Base-by-base conservation (phyloP, 164 flowering plant species). In the Vitis rupestris region DNA sequence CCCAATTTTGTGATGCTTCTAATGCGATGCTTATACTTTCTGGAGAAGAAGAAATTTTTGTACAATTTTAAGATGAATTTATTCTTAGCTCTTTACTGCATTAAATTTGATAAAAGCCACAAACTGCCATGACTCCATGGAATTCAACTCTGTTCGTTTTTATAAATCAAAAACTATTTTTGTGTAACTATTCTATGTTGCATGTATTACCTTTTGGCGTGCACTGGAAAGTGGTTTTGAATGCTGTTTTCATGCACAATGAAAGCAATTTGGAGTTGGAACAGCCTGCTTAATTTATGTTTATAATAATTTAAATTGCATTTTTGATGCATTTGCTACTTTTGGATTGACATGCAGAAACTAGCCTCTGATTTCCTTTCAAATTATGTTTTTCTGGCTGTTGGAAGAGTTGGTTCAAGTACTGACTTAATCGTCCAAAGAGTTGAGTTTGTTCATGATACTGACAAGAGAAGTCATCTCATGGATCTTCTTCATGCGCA, bases 391-490 rank as follows among this genome's bases (percentile, higher is more conserved):
- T 85, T 85, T 69, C 72, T 87, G 71, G 85, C 90, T 74, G 88
- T 87, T 77, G 90, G 90, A 66, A 74, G 90, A 70, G 90, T 87
- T 67, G 90, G 90, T 54, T 87, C 90, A 56, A 87, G 90, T 70
- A 87, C 90, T 57, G 86, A 87, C 66, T 79, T 85, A 70, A 86
- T 86, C 72, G 78, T 73, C 29, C 90, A 86, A 72, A 86, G 84
- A 76, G 84, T 86, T 63, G 88, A 83, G 59, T 83, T 68, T 74
- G 88, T 85, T 60, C 74, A 70, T 14, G 90, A 87, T 13, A 44
- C 83, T 17, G 88, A 85, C 74, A 87, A 87, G 69, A 80, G 88
- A 76, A 83, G 81, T 72, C 87, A 81, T 48, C 88, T 87, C n/a
- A 79, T 83, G 87, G 86, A 83, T 59, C 85, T 85, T 71, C 83